These are phyloP conservation scores for Suillus subluteus DNA, from an alignment of 768 basidiomycete species.

Conservation along the genomic window DNA sequence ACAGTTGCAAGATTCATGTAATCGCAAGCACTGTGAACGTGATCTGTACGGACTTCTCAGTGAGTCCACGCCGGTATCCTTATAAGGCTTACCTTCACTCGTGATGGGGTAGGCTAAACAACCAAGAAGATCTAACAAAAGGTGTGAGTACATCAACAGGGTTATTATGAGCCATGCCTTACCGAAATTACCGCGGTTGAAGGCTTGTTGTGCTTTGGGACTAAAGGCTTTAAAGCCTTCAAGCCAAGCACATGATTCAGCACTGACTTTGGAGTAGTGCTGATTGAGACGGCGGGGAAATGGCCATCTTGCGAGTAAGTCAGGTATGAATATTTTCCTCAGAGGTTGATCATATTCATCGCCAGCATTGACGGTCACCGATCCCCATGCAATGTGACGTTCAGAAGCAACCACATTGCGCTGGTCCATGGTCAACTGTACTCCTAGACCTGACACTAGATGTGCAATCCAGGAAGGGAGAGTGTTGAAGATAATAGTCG, in stretches of 20 bases:
- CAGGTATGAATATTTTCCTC: neutral
- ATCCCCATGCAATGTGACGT: too few relatives aligned
- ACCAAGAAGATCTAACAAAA: neutral
- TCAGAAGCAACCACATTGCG: too few relatives aligned
- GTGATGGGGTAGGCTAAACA: neutral
- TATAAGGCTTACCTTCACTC: neutral
- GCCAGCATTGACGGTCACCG: too few relatives aligned
- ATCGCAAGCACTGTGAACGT: constrained; percentile 32
- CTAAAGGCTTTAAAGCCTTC: neutral
- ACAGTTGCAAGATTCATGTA: constrained; percentile 37
- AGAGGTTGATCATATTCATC: neutral
- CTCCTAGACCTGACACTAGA: too few relatives aligned
- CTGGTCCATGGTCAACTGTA: too few relatives aligned
- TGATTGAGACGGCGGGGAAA: too few relatives aligned
- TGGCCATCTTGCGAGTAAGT: neutral
- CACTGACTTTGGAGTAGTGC: neutral
- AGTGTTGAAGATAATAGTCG: too few relatives aligned
- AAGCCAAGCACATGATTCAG: neutral
- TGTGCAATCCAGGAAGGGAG: too few relatives aligned
- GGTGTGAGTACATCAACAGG: neutral
- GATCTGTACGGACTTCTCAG: constrained; percentile 14
- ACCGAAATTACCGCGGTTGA: neutral
- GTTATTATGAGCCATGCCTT: neutral
- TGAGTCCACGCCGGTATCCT: neutral
- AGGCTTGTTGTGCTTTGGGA: neutral